phyloP scores from a whole-genome alignment of 768 basidiomycete species.

The Tylopilus felleus region DNA sequence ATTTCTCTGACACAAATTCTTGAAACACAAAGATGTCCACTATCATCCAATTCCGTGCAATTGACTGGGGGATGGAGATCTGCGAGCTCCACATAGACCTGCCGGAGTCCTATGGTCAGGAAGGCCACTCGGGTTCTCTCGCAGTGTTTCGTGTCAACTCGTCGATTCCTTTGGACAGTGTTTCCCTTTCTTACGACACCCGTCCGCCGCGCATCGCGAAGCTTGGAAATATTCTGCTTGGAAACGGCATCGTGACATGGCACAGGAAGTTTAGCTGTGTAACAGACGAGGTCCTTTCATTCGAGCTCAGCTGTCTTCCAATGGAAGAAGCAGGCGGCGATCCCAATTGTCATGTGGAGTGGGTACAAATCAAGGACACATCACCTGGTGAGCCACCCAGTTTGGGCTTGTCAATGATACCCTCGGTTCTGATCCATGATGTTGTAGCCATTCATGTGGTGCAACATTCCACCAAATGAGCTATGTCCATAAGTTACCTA shows the following conservation, averaged over 20 bases:
- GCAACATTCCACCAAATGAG: constrained; percentile 8
- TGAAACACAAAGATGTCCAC: constrained; percentile 7
- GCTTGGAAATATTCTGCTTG: constrained; percentile 1
- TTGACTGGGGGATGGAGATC: constrained; percentile 16
- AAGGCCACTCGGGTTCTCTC: constrained; percentile 4
- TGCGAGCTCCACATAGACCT: constrained; percentile 12
- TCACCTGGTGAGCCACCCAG: constrained; percentile 5
- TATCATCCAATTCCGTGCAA: constrained; percentile 13
- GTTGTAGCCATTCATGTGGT: constrained; percentile 11
- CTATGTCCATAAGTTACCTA: not conserved
- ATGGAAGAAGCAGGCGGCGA: constrained; percentile 6
- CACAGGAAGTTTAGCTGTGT: constrained; percentile 11
- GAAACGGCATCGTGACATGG: not conserved
- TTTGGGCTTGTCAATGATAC: not conserved
- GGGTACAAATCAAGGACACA: constrained; percentile 13
- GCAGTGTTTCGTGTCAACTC: constrained; percentile 6
- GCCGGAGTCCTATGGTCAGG: constrained; percentile 2
- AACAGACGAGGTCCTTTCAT: constrained; percentile 11
- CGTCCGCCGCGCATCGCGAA: constrained; percentile 5
- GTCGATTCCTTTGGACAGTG: constrained; percentile 7
- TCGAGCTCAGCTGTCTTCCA: constrained; percentile 12
- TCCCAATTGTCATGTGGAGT: constrained; percentile 6
- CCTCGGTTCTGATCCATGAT: not conserved
- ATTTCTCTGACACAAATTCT: not conserved
- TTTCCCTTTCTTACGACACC: constrained; percentile 8